Evolutionary conservation across 106 monocot species (phyloP), one percentile per base, ranked within the genome.

Genomic region (Acanthochlamys bracteata): DNA sequence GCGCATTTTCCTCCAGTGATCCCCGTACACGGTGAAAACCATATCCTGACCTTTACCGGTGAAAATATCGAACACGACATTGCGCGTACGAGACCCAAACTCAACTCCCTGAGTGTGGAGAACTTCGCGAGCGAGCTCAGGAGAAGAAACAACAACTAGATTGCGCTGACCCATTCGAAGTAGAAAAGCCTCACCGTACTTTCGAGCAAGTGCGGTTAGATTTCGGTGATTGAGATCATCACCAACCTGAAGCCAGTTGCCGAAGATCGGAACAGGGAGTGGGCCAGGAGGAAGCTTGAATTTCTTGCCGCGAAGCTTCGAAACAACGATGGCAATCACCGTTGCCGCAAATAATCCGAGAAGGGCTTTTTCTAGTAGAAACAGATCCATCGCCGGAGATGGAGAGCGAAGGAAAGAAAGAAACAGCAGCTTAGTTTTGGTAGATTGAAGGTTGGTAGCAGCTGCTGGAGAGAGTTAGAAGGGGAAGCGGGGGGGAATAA

Each of bases 1-100:
- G n/a, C 88, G 77, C 88, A 89, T 89, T 78, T 89, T 89, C 58
- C 88, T 71, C 88, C 88, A 89, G 75, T 89, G 88, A 42, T 89
- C 88, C 55, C 88, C 84, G 69, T 89, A 89, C 25, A 89, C 88
- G 46, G 88, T 89, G 84, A 89, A 89, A 55, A 89, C 88, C 88
- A 89, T 84, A 75, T 89, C 88, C 83, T 89, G 88, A 57, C 88
- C 88, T 53, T 89, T 69, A 7, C 84, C 88, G 25, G 88, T 84
- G 81, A 89, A 89, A 68, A 89, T 89, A 62, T 89, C 88, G 75
- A 89, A 80, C 42, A 89, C 88, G 67, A 84, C 84, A 76, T 89
- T 89, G 51, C 88, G 80, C 66, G 88, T 89, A 47, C 88, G 79
- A 63, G 88, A 89, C 20, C 88, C 88, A 72, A 89, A 89, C 78